phyloP scores from a whole-genome alignment of 805 yeast genomes.

The Candida mattraensis region DNA sequence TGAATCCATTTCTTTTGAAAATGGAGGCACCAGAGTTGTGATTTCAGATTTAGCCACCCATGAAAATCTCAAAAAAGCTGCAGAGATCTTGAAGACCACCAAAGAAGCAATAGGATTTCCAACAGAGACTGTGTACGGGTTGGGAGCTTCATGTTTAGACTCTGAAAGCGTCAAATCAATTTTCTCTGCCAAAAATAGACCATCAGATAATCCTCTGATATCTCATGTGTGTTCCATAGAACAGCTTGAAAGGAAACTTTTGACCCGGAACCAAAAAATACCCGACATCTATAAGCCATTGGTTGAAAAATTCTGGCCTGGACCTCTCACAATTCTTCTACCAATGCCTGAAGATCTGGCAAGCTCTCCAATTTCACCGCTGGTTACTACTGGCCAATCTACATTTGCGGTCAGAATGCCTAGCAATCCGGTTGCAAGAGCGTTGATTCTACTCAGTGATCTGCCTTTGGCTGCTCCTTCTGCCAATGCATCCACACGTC shows the following conservation, averaged over 20 bases:
- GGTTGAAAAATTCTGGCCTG: slow-evolving; percentile 85
- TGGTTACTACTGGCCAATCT: slow-evolving; percentile 82
- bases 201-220: slow-evolving; percentile 92
- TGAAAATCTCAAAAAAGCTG: slow-evolving; percentile 55
- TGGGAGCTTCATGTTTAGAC: slow-evolving; percentile 82
- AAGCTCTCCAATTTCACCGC: slow-evolving; percentile 55
- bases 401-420: slow-evolving; percentile 95
- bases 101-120: slow-evolving; percentile 85
- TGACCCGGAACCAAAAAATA: slow-evolving; percentile 44
- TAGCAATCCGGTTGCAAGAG: slow-evolving; percentile 82
- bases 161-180: slow-evolving; percentile 75
- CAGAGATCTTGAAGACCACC: slow-evolving; percentile 48
- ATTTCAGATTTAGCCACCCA: slow-evolving; percentile 55
- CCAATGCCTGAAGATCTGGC: slow-evolving; percentile 45
- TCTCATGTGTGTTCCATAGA: slow-evolving; percentile 79
- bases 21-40: slow-evolving; percentile 32
- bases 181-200: slow-evolving; percentile 87
- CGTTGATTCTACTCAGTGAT: slow-evolving; percentile 79
- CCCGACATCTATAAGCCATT: slow-evolving; percentile 70
- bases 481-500: slow-evolving; percentile 94
- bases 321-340: slow-evolving; percentile 84
- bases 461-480: slow-evolving; percentile 97
- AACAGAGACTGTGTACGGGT: slow-evolving; percentile 95
- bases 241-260: slow-evolving; percentile 64
- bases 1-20: slow-evolving; percentile 47